Base-by-base conservation (phyloP, 2,329 filamentous ascomycete species). In the Fusarium sp. region DNA sequence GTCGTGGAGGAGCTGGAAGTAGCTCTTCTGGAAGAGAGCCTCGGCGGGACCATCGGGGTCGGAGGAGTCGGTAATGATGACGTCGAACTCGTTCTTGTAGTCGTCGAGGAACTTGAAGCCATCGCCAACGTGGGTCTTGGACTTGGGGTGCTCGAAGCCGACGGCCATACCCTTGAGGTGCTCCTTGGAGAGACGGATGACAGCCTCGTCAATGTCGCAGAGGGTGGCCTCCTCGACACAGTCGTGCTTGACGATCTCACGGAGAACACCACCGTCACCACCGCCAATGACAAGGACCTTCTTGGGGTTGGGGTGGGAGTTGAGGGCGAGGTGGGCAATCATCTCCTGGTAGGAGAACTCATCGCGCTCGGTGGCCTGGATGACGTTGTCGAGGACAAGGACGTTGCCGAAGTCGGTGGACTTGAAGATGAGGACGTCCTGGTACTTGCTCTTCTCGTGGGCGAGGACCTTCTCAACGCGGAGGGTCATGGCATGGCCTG, bases 301-400 rank as follows among this genome's bases (percentile, higher is more conserved):
- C 90, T 98, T 96, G 79, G 96, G 96, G 87, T 97, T 90, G 75
- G 96, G 96, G 89, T 99, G 96, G 56, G 95, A 93, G 89, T 97
- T 96, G 91, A 99, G 93, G 84, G 94, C 96, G 74, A 99, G 88
- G 84, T 99, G 94, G 76, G 95, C 94, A 84, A 99, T 99, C 96
- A 99, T 99, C 89, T 99, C 96, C 88, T 99, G 96, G 90, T 97
- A 97, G 77, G 94, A 93, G 88, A 98, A 99, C 86, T 99, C 96
- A 80, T 99, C 94, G 73, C 95, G 91, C 89, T 99, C 96, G 75
- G 96, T 98, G 89, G 91, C 94, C 85, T 99, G 96, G 82, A 99
- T 97, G 81, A 98, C 96, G 81, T 98, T 98, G 88, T 99, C 96
- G 75, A 99, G 90, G 70, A 99, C 95, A 62, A 99, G 88, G 67